Evolutionary conservation across 805 yeast species (phyloP).

Genomic region (Ogataea pini): DNA sequence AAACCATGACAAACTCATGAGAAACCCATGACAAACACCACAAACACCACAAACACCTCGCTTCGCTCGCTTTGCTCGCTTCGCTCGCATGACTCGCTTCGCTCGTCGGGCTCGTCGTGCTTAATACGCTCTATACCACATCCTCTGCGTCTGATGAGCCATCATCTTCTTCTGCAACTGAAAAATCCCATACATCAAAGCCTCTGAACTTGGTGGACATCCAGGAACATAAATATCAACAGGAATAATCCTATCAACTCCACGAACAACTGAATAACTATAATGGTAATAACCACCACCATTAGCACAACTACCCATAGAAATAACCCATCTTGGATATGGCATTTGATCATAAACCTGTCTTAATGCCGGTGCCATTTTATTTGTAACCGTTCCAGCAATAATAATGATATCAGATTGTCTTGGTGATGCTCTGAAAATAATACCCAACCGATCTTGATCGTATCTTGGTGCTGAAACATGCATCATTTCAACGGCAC

Average conservation of each 20-base stretch:
- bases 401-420: constrained; percentile 91
- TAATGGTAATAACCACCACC: constrained; percentile 94
- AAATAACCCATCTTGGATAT: constrained; percentile 91
- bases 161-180: constrained; percentile 90
- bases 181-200: constrained; percentile 86
- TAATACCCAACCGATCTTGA: constrained; percentile 88
- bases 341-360: constrained; percentile 95
- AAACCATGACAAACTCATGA: no score
- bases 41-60: no score
- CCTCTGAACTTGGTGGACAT: constrained; percentile 90
- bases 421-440: constrained; percentile 92
- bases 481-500: constrained; percentile 96
- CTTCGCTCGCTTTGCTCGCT: no score
- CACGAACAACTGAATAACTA: constrained; percentile 85
- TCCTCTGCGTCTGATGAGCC: constrained; percentile 73
- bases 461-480: constrained; percentile 88
- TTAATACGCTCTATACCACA: constrained; percentile 72
- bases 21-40: no score
- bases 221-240: constrained; percentile 92
- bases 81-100: not conserved
- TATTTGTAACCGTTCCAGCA: constrained; percentile 88
- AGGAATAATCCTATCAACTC: constrained; percentile 86
- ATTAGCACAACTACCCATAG: constrained; percentile 93
- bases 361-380: constrained; percentile 92
- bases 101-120: not conserved